Evolutionary conservation across 2,329 filamentous ascomycete species (phyloP), one percentile per base, ranked within the genome.

Genomic region (Cladophialophora immunda): DNA sequence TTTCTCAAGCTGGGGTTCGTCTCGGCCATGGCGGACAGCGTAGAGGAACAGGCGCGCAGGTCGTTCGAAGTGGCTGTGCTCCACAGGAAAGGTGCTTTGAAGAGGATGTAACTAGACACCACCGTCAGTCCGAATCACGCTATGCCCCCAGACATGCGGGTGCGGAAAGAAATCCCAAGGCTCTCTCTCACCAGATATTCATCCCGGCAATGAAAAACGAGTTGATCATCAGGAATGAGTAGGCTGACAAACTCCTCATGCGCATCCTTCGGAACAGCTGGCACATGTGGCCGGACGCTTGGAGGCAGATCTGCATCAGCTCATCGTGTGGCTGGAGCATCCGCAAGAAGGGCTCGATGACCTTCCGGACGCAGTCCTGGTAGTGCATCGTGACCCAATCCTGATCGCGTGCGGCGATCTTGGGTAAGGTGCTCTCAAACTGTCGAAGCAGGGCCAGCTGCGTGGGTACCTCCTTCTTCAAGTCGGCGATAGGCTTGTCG

Each of bases 311-410:
- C 55, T 58, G 17, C 30, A 41, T 58, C 55, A 58, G 19, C 30
- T 58, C 32, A 38, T 58, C 55, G 19, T 38, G 30, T 6, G 55
- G 19, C 22, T 34, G 32, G 30, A 58, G 19, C 17, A 38, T 19
- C 17, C 22, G 17, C 34, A 58, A 29, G 36, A 58, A 58, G 17
- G 55, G 55, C 36, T 58, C 55, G n/a, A 58, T 58, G 30, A 41
- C 11, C 36, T 58, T 38, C 11, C 55, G 55, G 22, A 58, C 34
- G 22, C n/a, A 19, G 22, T 58, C 36, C 7, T 58, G n/a, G 17
- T 58, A 58, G 32, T 58, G 55, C 55, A 58, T 58, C 17, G 19
- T 22, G 3, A 58, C 19, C 55, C 55, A 58, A 58, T 58, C 55
- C 36, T 58, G 55, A 25, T 58, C 32, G 30, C 34, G 30, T 19